Percentiles rank a stretch among this genome's conserved stretches.
These are phyloP conservation scores for Termitomyces sp. DNA, from an alignment of 768 basidiomycete species.

Conservation along the genomic window DNA sequence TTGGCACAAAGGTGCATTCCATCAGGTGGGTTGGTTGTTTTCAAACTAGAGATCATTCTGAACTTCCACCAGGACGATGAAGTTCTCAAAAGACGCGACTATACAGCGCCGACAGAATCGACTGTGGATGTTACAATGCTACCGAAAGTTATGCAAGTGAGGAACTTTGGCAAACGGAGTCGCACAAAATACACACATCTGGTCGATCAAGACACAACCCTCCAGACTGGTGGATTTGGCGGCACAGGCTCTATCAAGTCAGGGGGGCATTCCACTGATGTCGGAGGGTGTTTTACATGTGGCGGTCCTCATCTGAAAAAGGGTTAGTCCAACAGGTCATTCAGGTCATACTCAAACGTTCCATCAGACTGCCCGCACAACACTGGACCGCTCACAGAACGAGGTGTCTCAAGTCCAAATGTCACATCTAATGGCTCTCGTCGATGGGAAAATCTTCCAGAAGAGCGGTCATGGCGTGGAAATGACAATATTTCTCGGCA, in stretches of 20 bases:
- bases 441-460: constrained; percentile 25
- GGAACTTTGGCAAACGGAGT: constrained; percentile 88
- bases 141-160: constrained; percentile 96
- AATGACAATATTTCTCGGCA: constrained; percentile 10
- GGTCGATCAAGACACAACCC: constrained; percentile 89
- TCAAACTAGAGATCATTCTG: neutral
- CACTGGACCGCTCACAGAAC: constrained; percentile 27
- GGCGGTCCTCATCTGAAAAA: constrained; percentile 92
- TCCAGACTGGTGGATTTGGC: constrained; percentile 56
- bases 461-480: constrained; percentile 30
- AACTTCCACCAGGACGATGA: constrained; percentile 60
- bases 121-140: constrained; percentile 83
- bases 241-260: constrained; percentile 46
- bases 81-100: constrained; percentile 78
- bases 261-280: constrained; percentile 49
- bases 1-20: constrained; percentile 99
- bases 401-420: constrained; percentile 28
- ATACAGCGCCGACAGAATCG: constrained; percentile 83
- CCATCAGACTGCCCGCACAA: constrained; percentile 47
- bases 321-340: constrained; percentile 38
- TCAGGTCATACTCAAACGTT: neutral
- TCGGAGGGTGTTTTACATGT: constrained; percentile 84
- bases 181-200: constrained; percentile 96
- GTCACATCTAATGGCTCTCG: constrained; percentile 23
- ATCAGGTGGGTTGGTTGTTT: constrained; percentile 53